Evolutionary conservation across 768 basidiomycete species (phyloP).

Genomic region (Russula compacta): DNA sequence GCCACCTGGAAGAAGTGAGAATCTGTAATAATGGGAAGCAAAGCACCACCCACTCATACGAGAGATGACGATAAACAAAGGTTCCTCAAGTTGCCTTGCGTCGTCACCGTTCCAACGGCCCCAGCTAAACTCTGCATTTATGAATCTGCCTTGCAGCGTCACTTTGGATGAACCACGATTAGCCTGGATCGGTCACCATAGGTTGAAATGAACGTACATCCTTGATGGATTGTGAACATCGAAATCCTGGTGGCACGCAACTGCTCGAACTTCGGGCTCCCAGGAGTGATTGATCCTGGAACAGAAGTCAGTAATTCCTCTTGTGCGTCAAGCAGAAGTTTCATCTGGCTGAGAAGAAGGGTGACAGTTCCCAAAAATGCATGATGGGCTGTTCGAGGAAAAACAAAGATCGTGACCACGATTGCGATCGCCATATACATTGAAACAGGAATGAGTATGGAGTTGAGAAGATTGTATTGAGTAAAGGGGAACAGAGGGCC

Average conservation of each 20-base stretch:
- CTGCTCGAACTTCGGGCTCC: conserved; percentile 20
- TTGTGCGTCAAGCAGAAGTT: conserved; percentile 28
- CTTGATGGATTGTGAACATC: conserved; percentile 24
- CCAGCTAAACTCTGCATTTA: conserved; percentile 37
- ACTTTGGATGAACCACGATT: conserved; percentile 23
- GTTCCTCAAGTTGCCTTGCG: conserved; percentile 29
- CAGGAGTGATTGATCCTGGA: conserved; percentile 22
- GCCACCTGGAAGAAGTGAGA: conserved; percentile 24
- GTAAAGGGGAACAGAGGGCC: conserved; percentile 42
- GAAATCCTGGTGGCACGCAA: conserved; percentile 20
- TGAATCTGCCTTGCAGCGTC: conserved; percentile 27
- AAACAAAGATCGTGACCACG: conserved; percentile 38
- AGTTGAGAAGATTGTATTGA: conserved; percentile 36
- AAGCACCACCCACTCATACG: conserved; percentile 27
- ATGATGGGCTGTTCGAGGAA: conserved; percentile 45
- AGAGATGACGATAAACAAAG: conserved; percentile 29
- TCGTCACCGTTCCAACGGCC: conserved; percentile 41
- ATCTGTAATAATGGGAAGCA: not conserved
- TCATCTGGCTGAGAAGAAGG: conserved; percentile 26
- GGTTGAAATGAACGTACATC: conserved; percentile 22
- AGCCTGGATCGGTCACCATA: not conserved
- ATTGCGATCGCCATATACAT: conserved; percentile 42
- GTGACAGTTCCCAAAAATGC: conserved; percentile 27
- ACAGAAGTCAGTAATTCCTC: conserved; percentile 24
- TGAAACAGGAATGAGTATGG: conserved; percentile 36